Base-by-base conservation (phyloP, 139 green algal genomes). In the Tetradesmus lagerheimii region DNA sequence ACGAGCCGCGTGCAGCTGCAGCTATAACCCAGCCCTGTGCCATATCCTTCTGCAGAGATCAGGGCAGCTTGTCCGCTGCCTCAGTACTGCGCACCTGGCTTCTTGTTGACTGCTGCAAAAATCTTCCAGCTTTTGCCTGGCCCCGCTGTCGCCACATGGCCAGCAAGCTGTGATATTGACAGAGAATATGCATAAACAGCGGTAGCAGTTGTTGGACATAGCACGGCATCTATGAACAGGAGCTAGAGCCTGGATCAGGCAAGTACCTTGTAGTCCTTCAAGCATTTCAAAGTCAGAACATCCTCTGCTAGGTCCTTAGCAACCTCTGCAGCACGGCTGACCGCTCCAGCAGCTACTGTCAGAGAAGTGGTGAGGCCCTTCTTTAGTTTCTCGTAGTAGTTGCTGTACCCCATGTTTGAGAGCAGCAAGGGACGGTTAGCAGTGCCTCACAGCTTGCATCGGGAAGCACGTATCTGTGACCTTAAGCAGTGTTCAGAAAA, bases 61-160 rank as follows among this genome's bases (percentile, higher is more conserved):
- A n/a, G n/a, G n/a, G n/a, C n/a, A n/a, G n/a, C n/a, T n/a, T n/a
- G n/a, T n/a, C n/a, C n/a, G n/a, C n/a, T 37, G 16, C 1, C 11
- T 12, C 47, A 20, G 12, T 62, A 20, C 47, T 18, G 43, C 78
- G 11, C 34, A 89, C 87, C 83, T 57, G 79, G 71, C 67, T 83
- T 93, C 76, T 91, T 93, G 67, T 83, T 84, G 1, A 77, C 15
- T 31, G 88, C 91, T 20, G 47, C 39, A 66, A 86, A 92, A 14
- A 94, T 91, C 37, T 84, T 88, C 91, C 91, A 94, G 2, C 47
- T 85, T 75, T 86, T 75, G 4, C 88, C 88, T 15, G 92, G 92
- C 27, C 92, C 92, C 53, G 89, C 84, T 43, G 90, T 93, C 1
- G 90, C 90, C 23, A 92, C 74, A 38, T 81, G 85, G 27, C 83